Evolutionary conservation across 2,329 filamentous ascomycete genomes (phyloP).

Genomic region (Diaporthe sp.): DNA sequence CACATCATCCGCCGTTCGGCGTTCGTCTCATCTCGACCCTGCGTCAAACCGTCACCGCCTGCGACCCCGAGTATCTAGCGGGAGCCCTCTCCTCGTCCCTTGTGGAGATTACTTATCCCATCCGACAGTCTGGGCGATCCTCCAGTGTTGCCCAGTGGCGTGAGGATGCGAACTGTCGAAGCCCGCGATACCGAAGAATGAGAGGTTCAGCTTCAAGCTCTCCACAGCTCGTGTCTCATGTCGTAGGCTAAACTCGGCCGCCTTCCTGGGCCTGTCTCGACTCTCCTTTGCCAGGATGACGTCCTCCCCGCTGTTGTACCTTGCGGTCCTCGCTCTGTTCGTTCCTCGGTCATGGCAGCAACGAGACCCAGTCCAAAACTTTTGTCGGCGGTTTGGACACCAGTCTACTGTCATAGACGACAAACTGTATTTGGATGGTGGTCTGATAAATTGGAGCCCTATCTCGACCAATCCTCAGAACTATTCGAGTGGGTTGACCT

Average conservation of each 20-base stretch:
- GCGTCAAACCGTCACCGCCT: neutral
- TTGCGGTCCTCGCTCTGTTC: constrained; percentile 21
- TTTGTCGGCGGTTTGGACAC: constrained; percentile 66
- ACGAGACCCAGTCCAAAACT: constrained; percentile 63
- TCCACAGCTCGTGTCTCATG: constrained; percentile 9
- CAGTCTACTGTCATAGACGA: constrained; percentile 69
- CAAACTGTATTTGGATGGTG: constrained; percentile 72
- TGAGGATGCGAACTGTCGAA: neutral
- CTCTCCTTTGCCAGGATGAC: constrained; percentile 14
- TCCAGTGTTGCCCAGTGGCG: neutral
- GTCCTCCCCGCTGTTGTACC: neutral
- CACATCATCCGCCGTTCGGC: constrained; percentile 6
- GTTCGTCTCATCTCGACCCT: neutral
- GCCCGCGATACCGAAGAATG: neutral
- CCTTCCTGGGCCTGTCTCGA: constrained; percentile 22
- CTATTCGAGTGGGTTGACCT: constrained; percentile 62
- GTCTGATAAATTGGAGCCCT: constrained; percentile 65
- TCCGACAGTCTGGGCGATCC: neutral
- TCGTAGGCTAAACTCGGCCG: neutral
- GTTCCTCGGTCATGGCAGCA: constrained; percentile 43
- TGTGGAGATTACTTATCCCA: constrained; percentile 5
- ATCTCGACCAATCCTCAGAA: constrained; percentile 59
- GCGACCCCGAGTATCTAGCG: neutral
- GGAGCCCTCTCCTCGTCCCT: neutral
- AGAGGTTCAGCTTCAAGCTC: neutral